Evolutionary conservation across 2,329 filamentous ascomycete genomes (phyloP).

Genomic region (Teratosphaeria viscida): DNA sequence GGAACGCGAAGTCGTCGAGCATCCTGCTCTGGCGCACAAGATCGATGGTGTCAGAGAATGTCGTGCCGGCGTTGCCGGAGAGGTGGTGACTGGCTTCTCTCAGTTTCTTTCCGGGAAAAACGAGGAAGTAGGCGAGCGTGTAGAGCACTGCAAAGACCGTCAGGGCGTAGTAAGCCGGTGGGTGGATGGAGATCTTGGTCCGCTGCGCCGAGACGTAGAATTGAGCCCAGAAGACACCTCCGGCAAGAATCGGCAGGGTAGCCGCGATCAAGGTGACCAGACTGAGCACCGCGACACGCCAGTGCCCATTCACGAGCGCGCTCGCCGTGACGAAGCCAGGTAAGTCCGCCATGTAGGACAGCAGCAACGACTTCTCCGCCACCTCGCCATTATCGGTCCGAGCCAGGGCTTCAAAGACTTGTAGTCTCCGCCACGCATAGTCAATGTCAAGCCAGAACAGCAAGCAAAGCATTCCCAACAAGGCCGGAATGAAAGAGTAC

Average conservation of each 20-base stretch:
- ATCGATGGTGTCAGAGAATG: conserved; percentile 64
- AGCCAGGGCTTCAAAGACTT: conserved; percentile 57
- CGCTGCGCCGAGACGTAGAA: conserved; percentile 41
- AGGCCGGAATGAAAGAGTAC: conserved; percentile 64
- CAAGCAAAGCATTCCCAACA: conserved; percentile 57
- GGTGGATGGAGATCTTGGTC: conserved; percentile 60
- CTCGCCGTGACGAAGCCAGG: conserved; percentile 50
- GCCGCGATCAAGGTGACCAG: conserved; percentile 49
- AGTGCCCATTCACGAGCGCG: conserved; percentile 53
- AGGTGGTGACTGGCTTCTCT: conserved; percentile 24
- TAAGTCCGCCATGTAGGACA: conserved; percentile 59
- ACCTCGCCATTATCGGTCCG: conserved; percentile 41
- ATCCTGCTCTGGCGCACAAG: conserved; percentile 67
- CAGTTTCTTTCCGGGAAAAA: conserved; percentile 56
- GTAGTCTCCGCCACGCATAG: conserved; percentile 52
- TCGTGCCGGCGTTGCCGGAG: conserved; percentile 56
- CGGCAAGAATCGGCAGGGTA: conserved; percentile 55
- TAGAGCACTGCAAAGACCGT: conserved; percentile 65
- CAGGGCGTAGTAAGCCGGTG: conserved; percentile 61
- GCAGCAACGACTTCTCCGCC: conserved; percentile 54
- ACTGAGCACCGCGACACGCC: conserved; percentile 52
- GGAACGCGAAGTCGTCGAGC: conserved; percentile 62
- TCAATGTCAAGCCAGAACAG: conserved; percentile 59
- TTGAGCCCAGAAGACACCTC: conserved; percentile 64
- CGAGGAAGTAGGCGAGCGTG: conserved; percentile 54